A percentile compares a stretch with the other conserved stretches of the same genome.
Evolutionary conservation across 805 yeast genomes (phyloP).

Genomic region (Lachancea mirantina): DNA sequence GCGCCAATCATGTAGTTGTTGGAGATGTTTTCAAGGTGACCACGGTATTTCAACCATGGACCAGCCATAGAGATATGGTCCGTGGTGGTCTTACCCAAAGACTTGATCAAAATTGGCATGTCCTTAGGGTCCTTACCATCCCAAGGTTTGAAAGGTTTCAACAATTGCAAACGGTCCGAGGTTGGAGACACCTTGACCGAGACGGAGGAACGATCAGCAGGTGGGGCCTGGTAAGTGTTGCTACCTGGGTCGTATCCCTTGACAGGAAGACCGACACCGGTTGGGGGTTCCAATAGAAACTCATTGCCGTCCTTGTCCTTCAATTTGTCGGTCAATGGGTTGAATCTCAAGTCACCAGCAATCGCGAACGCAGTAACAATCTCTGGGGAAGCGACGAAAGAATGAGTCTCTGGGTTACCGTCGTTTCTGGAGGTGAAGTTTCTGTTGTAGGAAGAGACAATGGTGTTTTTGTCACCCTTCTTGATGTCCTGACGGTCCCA

Average conservation of each 20-base stretch:
- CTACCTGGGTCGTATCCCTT: slow-evolving; percentile 89
- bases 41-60: slow-evolving; percentile 99
- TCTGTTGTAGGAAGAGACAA: slow-evolving; percentile 96
- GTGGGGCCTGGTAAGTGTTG: slow-evolving; percentile 96
- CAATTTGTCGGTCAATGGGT: slow-evolving; percentile 88
- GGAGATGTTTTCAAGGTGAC: slow-evolving; percentile 97
- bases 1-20: slow-evolving; percentile 99
- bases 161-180: slow-evolving; percentile 91
- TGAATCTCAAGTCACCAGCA: slow-evolving; percentile 93
- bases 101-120: slow-evolving; percentile 92
- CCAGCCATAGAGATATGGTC: slow-evolving; percentile 99
- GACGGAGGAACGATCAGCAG: slow-evolving; percentile 71
- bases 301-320: slow-evolving; percentile 83
- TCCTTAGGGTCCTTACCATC: slow-evolving; percentile 86
- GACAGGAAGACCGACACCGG: slow-evolving; percentile 84
- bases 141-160: slow-evolving; percentile 94
- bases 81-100: slow-evolving; percentile 96
- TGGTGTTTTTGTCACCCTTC: slow-evolving; percentile 93
- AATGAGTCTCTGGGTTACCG: slow-evolving; percentile 96
- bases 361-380: slow-evolving; percentile 92
- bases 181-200: slow-evolving; percentile 74
- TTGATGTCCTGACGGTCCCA: slow-evolving; percentile 94
- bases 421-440: slow-evolving; percentile 97
- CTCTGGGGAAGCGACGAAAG: slow-evolving; percentile 96
- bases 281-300: slow-evolving; percentile 81